Conservation (phyloP, 2,329 filamentous ascomycete species). For the Scedosporium minutisporum region DNA sequence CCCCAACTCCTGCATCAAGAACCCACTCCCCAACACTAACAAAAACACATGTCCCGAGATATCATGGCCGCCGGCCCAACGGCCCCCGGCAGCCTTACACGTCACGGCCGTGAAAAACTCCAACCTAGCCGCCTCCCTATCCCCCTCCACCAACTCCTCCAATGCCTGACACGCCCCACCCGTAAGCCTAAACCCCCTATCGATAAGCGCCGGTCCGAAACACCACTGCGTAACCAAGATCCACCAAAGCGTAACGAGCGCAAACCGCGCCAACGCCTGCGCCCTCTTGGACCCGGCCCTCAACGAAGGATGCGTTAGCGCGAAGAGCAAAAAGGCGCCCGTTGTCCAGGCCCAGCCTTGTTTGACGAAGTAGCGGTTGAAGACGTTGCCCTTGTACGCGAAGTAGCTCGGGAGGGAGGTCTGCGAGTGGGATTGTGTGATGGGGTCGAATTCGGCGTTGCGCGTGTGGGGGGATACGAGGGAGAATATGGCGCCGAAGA, state of each 20-base stretch:
- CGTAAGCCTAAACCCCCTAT: slow-evolving; percentile 79
- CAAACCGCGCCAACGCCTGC: slow-evolving; percentile 60
- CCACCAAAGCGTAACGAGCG: slow-evolving; percentile 68
- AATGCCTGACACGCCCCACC: slow-evolving; percentile 71
- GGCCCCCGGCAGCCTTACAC: slow-evolving; percentile 73
- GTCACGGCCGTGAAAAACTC: slow-evolving; percentile 60
- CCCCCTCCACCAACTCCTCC: slow-evolving; percentile 38
- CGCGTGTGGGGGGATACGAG: slow-evolving; percentile 64
- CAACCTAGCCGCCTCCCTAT: slow-evolving; percentile 31
- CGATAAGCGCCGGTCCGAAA: slow-evolving; percentile 83
- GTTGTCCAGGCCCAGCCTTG: slow-evolving; percentile 90
- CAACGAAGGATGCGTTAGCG: slow-evolving; percentile 55
- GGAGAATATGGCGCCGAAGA: slow-evolving; percentile 75
- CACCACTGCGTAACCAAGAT: slow-evolving; percentile 90
- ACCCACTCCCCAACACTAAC: slow-evolving; percentile 72
- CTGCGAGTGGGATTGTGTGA: slow-evolving; percentile 53
- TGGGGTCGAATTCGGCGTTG: slow-evolving; percentile 50
- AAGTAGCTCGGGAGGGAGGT: slow-evolving; percentile 73
- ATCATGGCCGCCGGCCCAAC: slow-evolving; percentile 90
- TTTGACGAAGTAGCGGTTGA: slow-evolving; percentile 93
- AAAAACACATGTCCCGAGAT: slow-evolving; percentile 94
- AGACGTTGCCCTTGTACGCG: slow-evolving; percentile 82
- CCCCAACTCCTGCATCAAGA: slow-evolving; percentile 69
- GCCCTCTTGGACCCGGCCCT: slow-evolving; percentile 23
- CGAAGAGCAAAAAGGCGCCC: slow-evolving; percentile 59